Conservation (phyloP, 331 rosid species). For the Malus hybrid region DNA sequence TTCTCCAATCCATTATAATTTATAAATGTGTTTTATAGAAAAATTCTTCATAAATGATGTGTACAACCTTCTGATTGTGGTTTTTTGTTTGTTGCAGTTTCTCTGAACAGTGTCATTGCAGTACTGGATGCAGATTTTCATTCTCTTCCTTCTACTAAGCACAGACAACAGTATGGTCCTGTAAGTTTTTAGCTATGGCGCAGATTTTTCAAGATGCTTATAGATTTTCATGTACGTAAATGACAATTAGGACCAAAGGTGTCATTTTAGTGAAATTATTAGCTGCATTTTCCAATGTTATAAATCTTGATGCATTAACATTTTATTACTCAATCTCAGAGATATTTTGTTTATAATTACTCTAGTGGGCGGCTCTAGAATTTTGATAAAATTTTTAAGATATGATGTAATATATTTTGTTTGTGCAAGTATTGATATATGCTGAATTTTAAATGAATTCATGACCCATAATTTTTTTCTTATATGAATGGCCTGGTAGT, state of each 20-base stretch:
- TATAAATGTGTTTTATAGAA: background rate
- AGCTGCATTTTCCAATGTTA: background rate
- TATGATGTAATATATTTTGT: background rate
- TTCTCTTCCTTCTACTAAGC: slow-evolving; percentile 88
- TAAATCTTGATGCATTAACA: background rate
- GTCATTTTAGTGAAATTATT: background rate
- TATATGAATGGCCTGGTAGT: no score
- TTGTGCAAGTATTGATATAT: background rate
- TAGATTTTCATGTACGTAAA: background rate
- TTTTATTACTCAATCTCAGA: background rate
- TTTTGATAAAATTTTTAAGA: background rate
- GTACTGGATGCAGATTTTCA: slow-evolving; percentile 94
- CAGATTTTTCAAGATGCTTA: background rate
- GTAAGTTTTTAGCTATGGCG: slow-evolving; percentile 33
- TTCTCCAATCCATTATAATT: background rate
- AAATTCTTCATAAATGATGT: background rate
- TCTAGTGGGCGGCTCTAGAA: background rate
- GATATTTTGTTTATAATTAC: background rate
- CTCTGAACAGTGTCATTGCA: slow-evolving; percentile 83
- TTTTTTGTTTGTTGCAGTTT: slow-evolving; percentile 46
- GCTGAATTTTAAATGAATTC: background rate
- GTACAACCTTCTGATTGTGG: slow-evolving; percentile 9
- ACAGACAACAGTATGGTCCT: slow-evolving; percentile 95
- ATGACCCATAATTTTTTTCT: background rate
- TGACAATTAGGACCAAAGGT: background rate